These are phyloP conservation scores for Solanum sitiens DNA, from an alignment of 257 asterid genomes.

Conservation along the genomic window DNA sequence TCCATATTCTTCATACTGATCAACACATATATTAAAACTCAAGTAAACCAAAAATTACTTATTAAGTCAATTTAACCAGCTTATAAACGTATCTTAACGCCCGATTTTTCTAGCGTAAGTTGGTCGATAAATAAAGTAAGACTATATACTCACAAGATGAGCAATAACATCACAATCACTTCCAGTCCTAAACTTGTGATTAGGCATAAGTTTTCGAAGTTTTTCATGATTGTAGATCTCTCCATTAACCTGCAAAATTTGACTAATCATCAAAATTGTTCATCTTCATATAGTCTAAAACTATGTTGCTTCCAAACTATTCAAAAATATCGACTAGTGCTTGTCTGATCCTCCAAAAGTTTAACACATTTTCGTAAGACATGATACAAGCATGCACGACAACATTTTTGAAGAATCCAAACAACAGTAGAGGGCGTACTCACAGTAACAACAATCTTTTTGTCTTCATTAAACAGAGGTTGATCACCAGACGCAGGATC, in stretches of 20 bases:
- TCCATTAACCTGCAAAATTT: slow-evolving; percentile 68
- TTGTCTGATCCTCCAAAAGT: background rate
- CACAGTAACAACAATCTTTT: slow-evolving; percentile 74
- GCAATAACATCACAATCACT: slow-evolving; percentile 98
- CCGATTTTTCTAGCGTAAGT: background rate
- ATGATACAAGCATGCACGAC: background rate
- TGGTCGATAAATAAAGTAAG: background rate
- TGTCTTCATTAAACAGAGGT: slow-evolving; percentile 77
- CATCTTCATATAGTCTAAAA: background rate
- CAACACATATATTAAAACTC: background rate
- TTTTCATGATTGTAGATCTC: slow-evolving; percentile 92
- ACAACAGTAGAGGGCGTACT: background rate
- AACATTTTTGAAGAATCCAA: background rate
- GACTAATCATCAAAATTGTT: background rate
- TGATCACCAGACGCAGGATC: slow-evolving; percentile 99
- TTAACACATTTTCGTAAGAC: background rate
- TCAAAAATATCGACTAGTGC: background rate
- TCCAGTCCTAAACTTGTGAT: slow-evolving; percentile 79
- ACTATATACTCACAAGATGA: slow-evolving; percentile 68
- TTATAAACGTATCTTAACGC: background rate
- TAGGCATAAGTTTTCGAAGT: slow-evolving; percentile 50
- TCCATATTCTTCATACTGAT: slow-evolving; percentile 88
- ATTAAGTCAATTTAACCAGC: background rate
- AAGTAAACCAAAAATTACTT: slow-evolving; percentile 34
- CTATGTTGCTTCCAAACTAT: background rate